Base-by-base conservation (phyloP, 2,329 filamentous ascomycete genomes). In the Fusarium veterinarium region DNA sequence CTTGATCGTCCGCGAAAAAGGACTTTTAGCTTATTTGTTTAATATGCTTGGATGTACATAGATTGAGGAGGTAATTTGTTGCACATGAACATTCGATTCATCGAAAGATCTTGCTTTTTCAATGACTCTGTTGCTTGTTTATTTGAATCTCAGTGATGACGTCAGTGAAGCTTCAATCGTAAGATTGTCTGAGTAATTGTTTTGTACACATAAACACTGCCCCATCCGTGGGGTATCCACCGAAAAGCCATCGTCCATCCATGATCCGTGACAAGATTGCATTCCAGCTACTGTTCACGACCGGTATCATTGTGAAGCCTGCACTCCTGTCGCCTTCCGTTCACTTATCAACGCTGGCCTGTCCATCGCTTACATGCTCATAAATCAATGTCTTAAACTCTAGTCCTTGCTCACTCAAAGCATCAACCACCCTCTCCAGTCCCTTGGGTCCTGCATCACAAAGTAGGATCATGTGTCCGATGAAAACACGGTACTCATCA, bases 21-120 rank as follows among this genome's bases (percentile, higher is more conserved):
- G 64, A 65, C 64, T 28, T 46, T 56, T 56, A 48, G 41, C 25
- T 53, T 71, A 72, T 37, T 45, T 57, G 56, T 67, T 72, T 73
- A 51, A 73, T 73, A 60, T 38, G 53, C 41, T 57, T 58, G 51
- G 38, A 35, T 38, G 52, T 40, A 28, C 33, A 57, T 57, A 57
- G 23, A 30, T 30, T 57, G 53, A 48, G 53, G 53, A 57, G 41
- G 40, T 49, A 57, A 57, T 57, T 31, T 33, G 1, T 25, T 28
- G 8, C 38, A 30, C 19, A 33, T 28, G 28, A 19, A 23, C 19
- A 20, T 30, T 42, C 14, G 10, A 58, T 46, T 14, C 30, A 46
- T 46, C 6, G 33, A 58, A 40, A 28, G 17, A 28, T 58, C 6
- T 23, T 30, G 23, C 20, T 20, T 31, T 44, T 16, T 19, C 9